A percentile compares a stretch with the other conserved stretches of the same genome.
These are phyloP conservation scores for Trichoderma guizhouense DNA, from an alignment of 2,329 filamentous ascomycete genomes.

Conservation along the genomic window DNA sequence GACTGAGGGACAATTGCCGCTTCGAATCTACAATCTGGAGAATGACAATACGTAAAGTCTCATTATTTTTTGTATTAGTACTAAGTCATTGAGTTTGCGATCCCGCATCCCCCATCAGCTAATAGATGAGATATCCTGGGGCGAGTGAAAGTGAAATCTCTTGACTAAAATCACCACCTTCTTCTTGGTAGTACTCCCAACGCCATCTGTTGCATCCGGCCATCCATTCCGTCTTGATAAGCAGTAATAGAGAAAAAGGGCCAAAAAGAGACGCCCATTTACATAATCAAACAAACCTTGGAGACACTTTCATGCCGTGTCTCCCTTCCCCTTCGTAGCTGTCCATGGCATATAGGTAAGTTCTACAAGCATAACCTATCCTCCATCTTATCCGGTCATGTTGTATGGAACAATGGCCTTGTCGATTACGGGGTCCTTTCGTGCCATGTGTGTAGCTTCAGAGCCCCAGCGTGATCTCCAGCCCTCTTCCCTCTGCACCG, in stretches of 20 bases:
- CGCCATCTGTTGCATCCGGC: conserved; percentile 11
- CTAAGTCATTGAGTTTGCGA: neutral
- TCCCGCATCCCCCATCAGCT: neutral
- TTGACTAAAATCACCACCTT: neutral
- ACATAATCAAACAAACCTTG: neutral
- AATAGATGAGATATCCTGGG: neutral
- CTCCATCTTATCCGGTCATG: conserved; percentile 35
- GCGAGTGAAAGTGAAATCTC: neutral
- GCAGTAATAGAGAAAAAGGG: neutral
- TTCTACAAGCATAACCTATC: neutral
- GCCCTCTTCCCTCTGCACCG: conserved; percentile 58
- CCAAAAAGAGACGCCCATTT: neutral
- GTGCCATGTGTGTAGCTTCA: conserved; percentile 57
- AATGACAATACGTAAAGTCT: neutral
- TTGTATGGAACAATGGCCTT: conserved; percentile 61
- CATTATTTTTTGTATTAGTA: neutral
- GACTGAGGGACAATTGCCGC: neutral
- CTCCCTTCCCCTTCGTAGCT: neutral
- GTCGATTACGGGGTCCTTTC: conserved; percentile 56
- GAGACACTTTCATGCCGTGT: neutral
- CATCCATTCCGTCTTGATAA: neutral
- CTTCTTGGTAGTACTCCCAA: conserved; percentile 16
- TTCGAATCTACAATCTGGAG: neutral
- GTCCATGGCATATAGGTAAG: neutral
- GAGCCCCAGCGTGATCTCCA: conserved; percentile 76